phyloP scores from a whole-genome alignment of 2,329 filamentous ascomycete species.

The Raffaelea ambrosiae region DNA sequence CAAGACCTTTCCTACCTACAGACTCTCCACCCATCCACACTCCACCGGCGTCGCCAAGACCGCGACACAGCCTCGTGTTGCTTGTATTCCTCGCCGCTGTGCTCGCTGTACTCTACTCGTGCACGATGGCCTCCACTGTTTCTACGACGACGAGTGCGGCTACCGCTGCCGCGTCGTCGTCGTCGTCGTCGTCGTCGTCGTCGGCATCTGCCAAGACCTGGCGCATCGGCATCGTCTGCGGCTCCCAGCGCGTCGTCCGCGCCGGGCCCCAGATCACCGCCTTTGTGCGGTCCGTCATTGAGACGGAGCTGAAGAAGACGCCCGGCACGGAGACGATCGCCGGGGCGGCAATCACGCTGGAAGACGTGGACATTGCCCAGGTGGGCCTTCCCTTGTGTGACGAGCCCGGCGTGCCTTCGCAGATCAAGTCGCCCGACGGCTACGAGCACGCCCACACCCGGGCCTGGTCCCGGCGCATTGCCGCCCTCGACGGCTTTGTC shows the following conservation, averaged over 20 bases:
- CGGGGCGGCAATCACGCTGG: constrained; percentile 7
- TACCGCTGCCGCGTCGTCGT: no score
- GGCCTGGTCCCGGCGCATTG: constrained; percentile 23
- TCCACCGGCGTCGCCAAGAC: no score
- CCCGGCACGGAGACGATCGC: not conserved
- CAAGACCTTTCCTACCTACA: no score
- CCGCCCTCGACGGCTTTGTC: constrained; percentile 22
- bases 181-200: no score
- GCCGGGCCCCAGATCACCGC: constrained; percentile 15
- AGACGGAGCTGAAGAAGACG: not conserved
- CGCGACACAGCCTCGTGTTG: no score
- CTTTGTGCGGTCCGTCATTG: constrained; percentile 14
- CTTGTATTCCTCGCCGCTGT: no score
- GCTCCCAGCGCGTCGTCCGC: constrained; percentile 17
- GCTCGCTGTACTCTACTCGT: no score
- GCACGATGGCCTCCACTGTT: no score
- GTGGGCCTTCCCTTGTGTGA: constrained; percentile 27
- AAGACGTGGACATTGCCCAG: constrained; percentile 20
- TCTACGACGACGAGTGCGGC: no score
- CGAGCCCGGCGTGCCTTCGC: constrained; percentile 23
- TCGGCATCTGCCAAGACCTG: constrained; percentile 3
- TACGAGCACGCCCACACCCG: constrained; percentile 25
- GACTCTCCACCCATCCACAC: no score
- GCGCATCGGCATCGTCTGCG: constrained; percentile 18
- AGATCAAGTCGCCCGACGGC: constrained; percentile 17